Evolutionary conservation across 2,329 filamentous ascomycete genomes (phyloP), one percentile per base, ranked within the genome.

Genomic region (Colletotrichum tropicicola): DNA sequence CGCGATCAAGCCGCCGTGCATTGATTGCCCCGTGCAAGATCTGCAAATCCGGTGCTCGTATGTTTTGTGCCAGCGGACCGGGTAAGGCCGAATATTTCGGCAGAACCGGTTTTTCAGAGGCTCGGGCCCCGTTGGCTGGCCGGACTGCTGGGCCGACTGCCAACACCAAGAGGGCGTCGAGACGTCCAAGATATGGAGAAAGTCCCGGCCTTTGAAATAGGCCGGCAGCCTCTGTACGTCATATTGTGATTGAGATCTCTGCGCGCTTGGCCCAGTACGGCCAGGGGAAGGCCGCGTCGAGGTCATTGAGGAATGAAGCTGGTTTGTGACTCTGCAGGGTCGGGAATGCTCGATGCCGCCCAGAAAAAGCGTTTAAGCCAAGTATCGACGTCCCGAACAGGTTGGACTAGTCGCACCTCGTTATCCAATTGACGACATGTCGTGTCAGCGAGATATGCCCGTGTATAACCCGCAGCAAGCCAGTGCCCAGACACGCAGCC

Each of bases 121-220:
- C 41, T 49, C 41, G 41, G 43, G 13, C 27, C 53, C 43, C 57
- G 61, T 60, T 49, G 56, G 35, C 48, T 60, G 56, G 49, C 61
- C 61, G 61, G 35, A 55, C 41, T 55, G 49, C 43, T 65, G 28
- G 47, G 30, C 48, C 48, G 56, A 54, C 60, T 51, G 39, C 27
- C 28, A 48, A 43, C 13, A 17, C 15, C n/a, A 30, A 19, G 32
- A 8, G 37, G 19, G 44, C 43, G 27, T 44, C 61, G 41, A 44
- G 35, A 30, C 15, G 27, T 53, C 21, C 27, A 17, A 25, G 15
- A n/a, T 10, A 47, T 30, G 23, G n/a, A 28, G 28, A 30, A 32
- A 35, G 43, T 19, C 23, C 27, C 30, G 60, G 48, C 41, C 25
- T 21, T 23, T 48, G 17, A 48, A 37, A 39, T 7, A 54, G 25